phyloP scores from a whole-genome alignment of 805 yeast genomes.

The Myxozyma vanderwaltii region DNA sequence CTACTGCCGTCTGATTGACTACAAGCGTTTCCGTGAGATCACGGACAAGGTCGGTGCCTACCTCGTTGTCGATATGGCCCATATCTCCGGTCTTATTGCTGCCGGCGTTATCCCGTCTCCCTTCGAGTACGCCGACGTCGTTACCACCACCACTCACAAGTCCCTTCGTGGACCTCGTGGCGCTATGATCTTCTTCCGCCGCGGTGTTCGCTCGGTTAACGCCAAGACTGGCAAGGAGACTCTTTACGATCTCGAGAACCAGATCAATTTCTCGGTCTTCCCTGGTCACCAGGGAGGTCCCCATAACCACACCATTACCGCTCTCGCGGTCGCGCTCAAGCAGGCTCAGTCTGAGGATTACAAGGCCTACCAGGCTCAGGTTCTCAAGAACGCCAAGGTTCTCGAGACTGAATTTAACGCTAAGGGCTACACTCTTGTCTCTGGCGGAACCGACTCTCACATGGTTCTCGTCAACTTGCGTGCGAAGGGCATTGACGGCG shows the following conservation, averaged over 20 bases:
- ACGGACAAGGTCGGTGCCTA: constrained; percentile 98
- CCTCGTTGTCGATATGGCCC: constrained; percentile 97
- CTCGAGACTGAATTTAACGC: constrained; percentile 73
- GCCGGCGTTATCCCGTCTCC: constrained; percentile 97
- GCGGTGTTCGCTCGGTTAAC: constrained; percentile 84
- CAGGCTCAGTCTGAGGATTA: constrained; percentile 92
- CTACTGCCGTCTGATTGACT: constrained; percentile 94
- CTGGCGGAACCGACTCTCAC: constrained; percentile 96
- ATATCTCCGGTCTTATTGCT: constrained; percentile 92
- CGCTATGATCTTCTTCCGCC: constrained; percentile 98
- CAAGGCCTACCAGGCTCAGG: constrained; percentile 85
- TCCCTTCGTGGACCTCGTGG: constrained; percentile 99
- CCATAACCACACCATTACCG: constrained; percentile 98
- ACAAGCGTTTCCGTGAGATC: constrained; percentile 92
- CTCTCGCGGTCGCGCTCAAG: constrained; percentile 93
- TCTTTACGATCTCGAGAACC: constrained; percentile 86
- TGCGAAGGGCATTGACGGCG: constrained; percentile 92
- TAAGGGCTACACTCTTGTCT: constrained; percentile 78
- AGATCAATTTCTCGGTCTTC: constrained; percentile 97
- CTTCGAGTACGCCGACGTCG: constrained; percentile 95
- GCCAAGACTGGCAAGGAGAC: constrained; percentile 91
- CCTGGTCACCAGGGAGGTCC: constrained; percentile 99
- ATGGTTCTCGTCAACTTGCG: constrained; percentile 89
- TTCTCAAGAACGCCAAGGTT: constrained; percentile 81
- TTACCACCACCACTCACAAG: constrained; percentile 98